A percentile compares a stretch with the other conserved stretches of the same genome.
Evolutionary conservation across 2,329 filamentous ascomycete species (phyloP).

Genomic region (Akanthomyces lecanii): DNA sequence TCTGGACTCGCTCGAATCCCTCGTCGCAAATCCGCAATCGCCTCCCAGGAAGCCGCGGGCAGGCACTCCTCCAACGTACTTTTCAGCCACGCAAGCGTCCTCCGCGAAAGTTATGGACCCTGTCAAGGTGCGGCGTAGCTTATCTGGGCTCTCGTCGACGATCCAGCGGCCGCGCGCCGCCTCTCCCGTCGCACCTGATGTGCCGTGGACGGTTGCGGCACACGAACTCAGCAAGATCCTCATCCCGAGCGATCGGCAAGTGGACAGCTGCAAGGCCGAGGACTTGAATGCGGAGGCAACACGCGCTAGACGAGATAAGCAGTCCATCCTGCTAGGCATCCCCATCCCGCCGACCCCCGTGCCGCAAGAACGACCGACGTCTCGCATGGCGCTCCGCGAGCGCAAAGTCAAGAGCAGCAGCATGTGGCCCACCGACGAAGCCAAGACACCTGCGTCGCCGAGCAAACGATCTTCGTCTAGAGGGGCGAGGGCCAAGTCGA

Average conservation of each 20-base stretch:
- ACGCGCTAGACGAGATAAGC: slow-evolving; percentile 59
- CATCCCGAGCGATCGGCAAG: slow-evolving; percentile 71
- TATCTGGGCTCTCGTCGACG: slow-evolving; percentile 47
- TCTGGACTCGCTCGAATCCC: slow-evolving; percentile 65
- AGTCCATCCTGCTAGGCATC: slow-evolving; percentile 43
- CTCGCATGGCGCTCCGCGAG: slow-evolving; percentile 68
- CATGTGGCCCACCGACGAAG: neutral
- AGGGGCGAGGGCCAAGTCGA: slow-evolving; percentile 14
- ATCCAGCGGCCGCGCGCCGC: slow-evolving; percentile 43
- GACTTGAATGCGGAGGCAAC: slow-evolving; percentile 71
- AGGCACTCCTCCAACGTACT: slow-evolving; percentile 66
- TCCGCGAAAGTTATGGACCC: slow-evolving; percentile 72
- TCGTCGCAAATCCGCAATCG: slow-evolving; percentile 47
- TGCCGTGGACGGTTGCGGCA: slow-evolving; percentile 81
- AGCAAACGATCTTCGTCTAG: slow-evolving; percentile 21
- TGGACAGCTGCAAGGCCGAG: slow-evolving; percentile 69
- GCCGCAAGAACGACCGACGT: slow-evolving; percentile 41
- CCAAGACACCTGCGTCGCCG: slow-evolving; percentile 19
- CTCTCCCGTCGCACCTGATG: slow-evolving; percentile 71
- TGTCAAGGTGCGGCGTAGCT: slow-evolving; percentile 59
- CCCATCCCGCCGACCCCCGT: slow-evolving; percentile 26
- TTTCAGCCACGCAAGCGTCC: slow-evolving; percentile 82
- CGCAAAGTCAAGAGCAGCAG: slow-evolving; percentile 57
- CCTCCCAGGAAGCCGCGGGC: slow-evolving; percentile 52
- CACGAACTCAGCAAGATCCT: slow-evolving; percentile 78